A percentile compares a stretch with the other conserved stretches of the same genome.
These are phyloP conservation scores for Termitomyces sp. DNA, from an alignment of 768 basidiomycete species.

Conservation along the genomic window DNA sequence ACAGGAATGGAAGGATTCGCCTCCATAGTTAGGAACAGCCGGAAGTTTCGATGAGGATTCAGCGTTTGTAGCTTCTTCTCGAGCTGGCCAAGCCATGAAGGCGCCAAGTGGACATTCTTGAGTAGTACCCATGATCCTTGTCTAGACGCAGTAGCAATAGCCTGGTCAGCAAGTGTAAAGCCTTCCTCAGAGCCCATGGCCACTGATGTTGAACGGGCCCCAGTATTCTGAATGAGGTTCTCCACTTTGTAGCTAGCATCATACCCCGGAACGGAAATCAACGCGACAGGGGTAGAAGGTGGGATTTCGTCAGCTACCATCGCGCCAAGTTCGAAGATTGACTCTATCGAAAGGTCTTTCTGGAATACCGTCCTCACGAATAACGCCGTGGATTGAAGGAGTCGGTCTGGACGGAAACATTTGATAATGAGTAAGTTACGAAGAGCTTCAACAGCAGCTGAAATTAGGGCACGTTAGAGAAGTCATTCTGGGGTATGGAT, in stretches of 20 bases:
- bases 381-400: slow-evolving; percentile 73
- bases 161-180: slow-evolving; percentile 93
- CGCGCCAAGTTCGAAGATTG: slow-evolving; percentile 67
- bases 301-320: slow-evolving; percentile 81
- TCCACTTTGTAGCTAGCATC: slow-evolving; percentile 98
- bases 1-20: slow-evolving; percentile 92
- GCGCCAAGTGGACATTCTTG: slow-evolving; percentile 96
- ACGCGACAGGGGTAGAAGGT: slow-evolving; percentile 77
- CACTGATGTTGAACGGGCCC: slow-evolving; percentile 77
- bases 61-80: slow-evolving; percentile 96
- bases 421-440: slow-evolving; percentile 78
- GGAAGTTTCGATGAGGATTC: slow-evolving; percentile 86
- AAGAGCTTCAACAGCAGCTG: slow-evolving; percentile 71
- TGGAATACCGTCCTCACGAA: slow-evolving; percentile 78
- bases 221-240: slow-evolving; percentile 73
- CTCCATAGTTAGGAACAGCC: slow-evolving; percentile 98
- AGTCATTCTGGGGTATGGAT: neutral
- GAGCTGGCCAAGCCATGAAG: slow-evolving; percentile 91
- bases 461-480: slow-evolving; percentile 8
- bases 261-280: slow-evolving; percentile 93
- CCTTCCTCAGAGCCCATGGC: slow-evolving; percentile 99
- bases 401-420: slow-evolving; percentile 88
- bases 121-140: slow-evolving; percentile 95
- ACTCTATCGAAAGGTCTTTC: slow-evolving; percentile 68
- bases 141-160: slow-evolving; percentile 86